Evolutionary conservation across 23 red algal species (phyloP), one percentile per base, ranked within the genome.

Genomic region (Gracilaria gracilis): DNA sequence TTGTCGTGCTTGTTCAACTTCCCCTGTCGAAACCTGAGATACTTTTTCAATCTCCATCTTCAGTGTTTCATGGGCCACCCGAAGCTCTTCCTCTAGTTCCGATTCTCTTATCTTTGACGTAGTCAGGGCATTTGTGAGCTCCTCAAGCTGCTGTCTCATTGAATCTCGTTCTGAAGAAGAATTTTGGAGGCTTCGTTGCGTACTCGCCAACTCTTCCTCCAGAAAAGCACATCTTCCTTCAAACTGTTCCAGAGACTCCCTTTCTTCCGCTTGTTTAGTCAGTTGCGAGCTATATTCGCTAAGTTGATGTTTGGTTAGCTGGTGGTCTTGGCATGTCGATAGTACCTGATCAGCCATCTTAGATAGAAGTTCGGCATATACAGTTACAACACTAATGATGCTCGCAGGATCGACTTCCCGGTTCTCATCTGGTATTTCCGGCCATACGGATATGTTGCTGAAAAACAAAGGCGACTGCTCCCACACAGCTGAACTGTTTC

Each of bases 301-400:
- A 25, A 77, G 72, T 77, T 50, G 72, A 12, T 46, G 21, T 51
- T 77, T 77, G 72, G 72, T 77, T 51, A 49, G 72, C 34, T 77
- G 42, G 34, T 77, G 28, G n/a, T 77, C 39, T 31, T 77, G n/a
- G 19, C 28, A 28, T 50, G 39, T 20, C 8, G 42, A 15, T 50
- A 77, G 72, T 49, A 14, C 40, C 38, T 77, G 72, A 51, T 50
- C 40, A 0, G 50, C 39, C 8, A 77, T 13, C 14, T 12, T 48
- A 28, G 72, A 77, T 28, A 77, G 3, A 32, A 77, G 72, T 49
- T 77, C 24, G 4, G 25, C 42, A 51, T 49, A 34, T 17, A 51
- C 21, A 8, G 40, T 29, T 0, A 77, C 38, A 46, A 46, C 31
- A 77, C 46, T 40, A 77, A 51, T 24, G 8, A 42, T 31, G 5